Base-by-base conservation (phyloP, 768 basidiomycete genomes). In the Filobasidium floriforme region DNA sequence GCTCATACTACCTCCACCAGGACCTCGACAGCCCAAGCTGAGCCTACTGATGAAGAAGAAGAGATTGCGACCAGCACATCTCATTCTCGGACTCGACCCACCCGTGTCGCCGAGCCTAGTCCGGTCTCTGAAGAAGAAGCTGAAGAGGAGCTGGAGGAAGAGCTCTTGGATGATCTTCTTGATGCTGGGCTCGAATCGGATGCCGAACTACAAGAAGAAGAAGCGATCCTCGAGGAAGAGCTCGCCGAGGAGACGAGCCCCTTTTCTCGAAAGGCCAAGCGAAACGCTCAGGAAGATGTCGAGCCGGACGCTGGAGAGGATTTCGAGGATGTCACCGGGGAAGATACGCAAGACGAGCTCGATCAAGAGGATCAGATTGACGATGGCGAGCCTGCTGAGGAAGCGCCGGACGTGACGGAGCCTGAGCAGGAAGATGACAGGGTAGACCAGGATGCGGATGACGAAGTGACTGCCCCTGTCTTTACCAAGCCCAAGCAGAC, bases 121-220 rank as follows among this genome's bases (percentile, higher is more conserved):
- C 46, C 46, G 24, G 54, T 57, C 54, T 49, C 18, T 18, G 18
- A 59, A 11, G 52, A 14, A 15, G 54, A 59, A 12, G 24, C 57
- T n/a, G 64, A 49, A 43, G 55, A 26, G 18, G 11, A 60, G 32
- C 32, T 60, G 19, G 64, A 65, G 19, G 64, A 37, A 41, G 64
- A 65, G 59, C 41, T 63, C n/a, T 59, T 60, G 28, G 44, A 65
- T 26, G 63, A 64, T 24, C 19, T 64, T 7, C 19, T 19, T 6
- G 46, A 51, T 18, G 46, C 46, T 24, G 46, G 24, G 3, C 5
- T 14, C 60, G 37, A 60, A 32, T 29, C 52, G 28, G 66, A 60
- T 37, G 64, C 71, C 28, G 61, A 73, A 1, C 65, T 68, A 18
- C 68, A 71, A 28, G 69, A 73, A 4, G 43, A 43, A 14, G 54